phyloP scores from a whole-genome alignment of 257 asterid genomes.

The Plantago elongata region DNA sequence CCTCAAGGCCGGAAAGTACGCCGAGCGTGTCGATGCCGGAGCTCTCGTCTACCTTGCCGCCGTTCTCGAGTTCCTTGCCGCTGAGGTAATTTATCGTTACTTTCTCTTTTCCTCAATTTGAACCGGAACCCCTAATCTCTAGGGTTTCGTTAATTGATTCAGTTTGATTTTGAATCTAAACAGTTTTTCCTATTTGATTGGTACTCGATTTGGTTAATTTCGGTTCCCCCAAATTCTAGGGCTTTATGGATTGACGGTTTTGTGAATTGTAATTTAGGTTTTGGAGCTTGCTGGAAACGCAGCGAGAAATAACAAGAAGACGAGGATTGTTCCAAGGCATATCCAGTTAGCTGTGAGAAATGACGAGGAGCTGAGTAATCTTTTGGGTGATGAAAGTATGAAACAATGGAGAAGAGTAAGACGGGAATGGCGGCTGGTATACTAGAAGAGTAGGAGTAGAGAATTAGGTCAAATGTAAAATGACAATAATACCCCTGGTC shows the following conservation, averaged over 20 bases:
- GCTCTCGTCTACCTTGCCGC: slow-evolving; percentile 91
- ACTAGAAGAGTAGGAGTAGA: no score
- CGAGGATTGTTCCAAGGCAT: slow-evolving; percentile 73
- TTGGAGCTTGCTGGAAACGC: slow-evolving; percentile 82
- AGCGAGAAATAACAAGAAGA: slow-evolving; percentile 78
- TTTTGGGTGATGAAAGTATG: slow-evolving; percentile 78
- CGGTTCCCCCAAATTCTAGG: background rate
- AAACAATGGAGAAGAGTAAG: no score
- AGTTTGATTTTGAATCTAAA: background rate
- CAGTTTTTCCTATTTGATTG: no score
- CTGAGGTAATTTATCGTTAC: slow-evolving; percentile 40
- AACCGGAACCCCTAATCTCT: background rate
- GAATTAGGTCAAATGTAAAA: no score
- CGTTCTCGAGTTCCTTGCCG: slow-evolving; percentile 73
- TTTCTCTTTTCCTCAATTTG: background rate
- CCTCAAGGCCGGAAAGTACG: slow-evolving; percentile 80
- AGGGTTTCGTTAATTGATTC: slow-evolving; percentile 2
- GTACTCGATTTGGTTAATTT: background rate
- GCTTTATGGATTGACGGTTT: background rate
- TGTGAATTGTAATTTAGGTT: slow-evolving; percentile 29
- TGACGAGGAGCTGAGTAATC: slow-evolving; percentile 72
- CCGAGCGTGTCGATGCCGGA: slow-evolving; percentile 85
- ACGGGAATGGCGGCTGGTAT: no score
- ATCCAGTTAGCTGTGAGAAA: slow-evolving; percentile 74
- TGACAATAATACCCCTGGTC: no score